Evolutionary conservation across 176 grass and related monocot species (phyloP), one percentile per base, ranked within the genome.

Genomic region (Aegilops umbellulata): DNA sequence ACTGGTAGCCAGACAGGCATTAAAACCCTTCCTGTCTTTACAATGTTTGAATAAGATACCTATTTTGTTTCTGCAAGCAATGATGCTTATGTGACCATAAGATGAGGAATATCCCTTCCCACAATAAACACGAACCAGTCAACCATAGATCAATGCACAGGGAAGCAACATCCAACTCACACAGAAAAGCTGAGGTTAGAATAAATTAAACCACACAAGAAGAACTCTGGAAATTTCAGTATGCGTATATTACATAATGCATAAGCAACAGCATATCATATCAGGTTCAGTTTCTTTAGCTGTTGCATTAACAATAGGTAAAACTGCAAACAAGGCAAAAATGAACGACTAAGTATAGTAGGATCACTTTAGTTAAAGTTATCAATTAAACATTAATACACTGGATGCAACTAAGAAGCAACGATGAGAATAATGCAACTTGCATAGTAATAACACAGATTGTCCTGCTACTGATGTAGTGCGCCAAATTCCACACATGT

Each of bases 351-450:
- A 76, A 74, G 60, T 42, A 62, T 51, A 20, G 47, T 6, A 80
- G 7, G 20, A 70, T 39, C 4, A 2, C 67, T 69, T 0, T 69
- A 26, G 38, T 73, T 17, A 26, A 74, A 46, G 24, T 22, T 74
- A 46, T 17, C 39, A 47, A 26, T 73, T 14, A 46, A 46, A 46
- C 14, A 46, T 46, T 25, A 51, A 53, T 47, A 83, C 11, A 49
- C 3, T 22, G 41, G 47, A 86, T 51, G 88, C 64, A 82, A 71
- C 38, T 35, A 47, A 85, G 25, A 29, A 67, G 73, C 39, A 69
- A 47, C 58, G 13, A 82, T 24, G 16, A 82, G 29, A 82, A 60
- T 62, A 20, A 60, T 82, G 29, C 77, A 46, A 65, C 10, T 35
- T 68, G 47, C 8, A 7, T 53, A 71, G 53, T 51, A 82, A 47